Evolutionary conservation across 129 eudicot genomes (phyloP).

Genomic region (Flaveria ramosissima): DNA sequence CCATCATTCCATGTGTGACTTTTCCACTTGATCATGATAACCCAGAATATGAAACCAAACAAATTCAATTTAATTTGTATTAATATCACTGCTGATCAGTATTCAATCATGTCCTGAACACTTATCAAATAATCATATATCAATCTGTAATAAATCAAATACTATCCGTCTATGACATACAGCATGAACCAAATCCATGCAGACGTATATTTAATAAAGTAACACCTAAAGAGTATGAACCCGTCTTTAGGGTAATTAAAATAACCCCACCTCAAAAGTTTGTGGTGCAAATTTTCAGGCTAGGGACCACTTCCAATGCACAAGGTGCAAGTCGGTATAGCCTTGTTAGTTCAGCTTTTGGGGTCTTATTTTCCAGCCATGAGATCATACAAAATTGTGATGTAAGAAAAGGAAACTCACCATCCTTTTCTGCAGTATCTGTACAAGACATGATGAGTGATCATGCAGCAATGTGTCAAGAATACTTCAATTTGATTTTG

Average conservation of each 20-base stretch:
- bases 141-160: too few relatives aligned
- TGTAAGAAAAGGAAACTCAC: not conserved
- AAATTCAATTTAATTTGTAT: too few relatives aligned
- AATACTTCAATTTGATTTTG: constrained; percentile 15
- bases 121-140: too few relatives aligned
- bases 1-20: too few relatives aligned
- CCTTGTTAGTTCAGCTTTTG: not conserved
- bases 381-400: constrained; percentile 5
- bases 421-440: constrained; percentile 21
- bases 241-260: not conserved
- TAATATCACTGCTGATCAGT: too few relatives aligned
- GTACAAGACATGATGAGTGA: constrained; percentile 27
- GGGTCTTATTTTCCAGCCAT: not conserved
- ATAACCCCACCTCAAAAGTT: constrained; percentile 6
- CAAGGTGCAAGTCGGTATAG: not conserved
- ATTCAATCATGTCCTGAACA: too few relatives aligned
- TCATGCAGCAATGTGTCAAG: constrained; percentile 9
- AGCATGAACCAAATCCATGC: too few relatives aligned
- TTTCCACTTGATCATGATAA: too few relatives aligned
- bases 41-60: too few relatives aligned
- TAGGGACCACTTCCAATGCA: not conserved
- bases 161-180: too few relatives aligned
- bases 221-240: too few relatives aligned
- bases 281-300: not conserved
- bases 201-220: too few relatives aligned